Evolutionary conservation across 352 stramenopile genomes (phyloP), one percentile per base, ranked within the genome.

Genomic region (Pythium rhizo-oryzae): DNA sequence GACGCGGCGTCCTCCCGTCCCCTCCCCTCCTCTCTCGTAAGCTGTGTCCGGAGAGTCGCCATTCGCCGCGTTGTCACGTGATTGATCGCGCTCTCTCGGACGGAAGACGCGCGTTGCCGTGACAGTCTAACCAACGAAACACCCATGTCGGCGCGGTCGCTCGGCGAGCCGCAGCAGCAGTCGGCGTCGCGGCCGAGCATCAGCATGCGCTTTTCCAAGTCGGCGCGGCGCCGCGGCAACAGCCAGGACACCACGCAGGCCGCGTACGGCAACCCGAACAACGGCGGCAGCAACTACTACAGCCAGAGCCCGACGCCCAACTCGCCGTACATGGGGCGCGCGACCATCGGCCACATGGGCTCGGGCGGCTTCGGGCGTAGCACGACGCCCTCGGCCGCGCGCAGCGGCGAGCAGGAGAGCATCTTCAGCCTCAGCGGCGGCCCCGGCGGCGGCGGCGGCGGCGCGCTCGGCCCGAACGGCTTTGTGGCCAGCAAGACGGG

Each of bases 401-500:
- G 66, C 33, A 50, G 44, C 39, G 62, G 46, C 28, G 66, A 72
- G 24, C 57, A 57, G 12, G 60, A 73, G 59, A 69, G 49, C 58
- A 62, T 64, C 19, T 85, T 87, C 41, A 84, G 79, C 33, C 81
- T 79, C 52, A 65, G 76, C 7, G 64, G 67, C 50, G 61, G 65
- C n/a, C 47, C 49, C n/a, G n/a, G n/a, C 41, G 51, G 51, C 51
- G 35, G 35, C 28, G 51, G 25, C 51, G 41, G 9, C 41, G 41
- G 9, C 9, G 51, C 51, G 25, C 16, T 57, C 16, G 51, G 51
- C 8, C 41, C 54, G n/a, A 69, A 69, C 59, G 74, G 75, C n/a
- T 95, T 93, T 55, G 85, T 91, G 35, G 85, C 80, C 11, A 91
- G 81, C 65, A 96, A 96, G 67, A 96, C 87, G 44, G 87, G 87